Percentiles rank a stretch among this genome's conserved stretches.
These are phyloP conservation scores for Scheffersomyces parashehatae DNA, from an alignment of 1,139 yeast species.

Conservation along the genomic window DNA sequence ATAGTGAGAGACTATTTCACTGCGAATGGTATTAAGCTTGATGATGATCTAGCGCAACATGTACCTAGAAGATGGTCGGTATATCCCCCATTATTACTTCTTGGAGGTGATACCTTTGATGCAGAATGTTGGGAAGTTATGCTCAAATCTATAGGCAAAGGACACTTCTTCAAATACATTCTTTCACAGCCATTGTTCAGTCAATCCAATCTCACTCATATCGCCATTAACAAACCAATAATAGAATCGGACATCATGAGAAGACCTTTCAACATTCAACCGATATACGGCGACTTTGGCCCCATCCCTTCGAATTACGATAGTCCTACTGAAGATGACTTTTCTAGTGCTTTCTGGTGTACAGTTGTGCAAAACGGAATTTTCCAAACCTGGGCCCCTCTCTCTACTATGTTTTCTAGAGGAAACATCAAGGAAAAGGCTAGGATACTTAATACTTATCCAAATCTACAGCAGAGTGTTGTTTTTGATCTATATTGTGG, in stretches of 20 bases:
- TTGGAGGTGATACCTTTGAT: constrained; percentile 47
- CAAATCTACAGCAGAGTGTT: constrained; percentile 22
- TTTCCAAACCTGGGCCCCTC: constrained; percentile 80
- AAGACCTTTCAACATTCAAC: constrained; percentile 58
- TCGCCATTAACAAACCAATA: constrained; percentile 75
- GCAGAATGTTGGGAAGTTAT: constrained; percentile 30
- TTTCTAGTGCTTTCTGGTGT: constrained; percentile 69
- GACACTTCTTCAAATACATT: constrained; percentile 24
- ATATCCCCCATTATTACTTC: constrained; percentile 68
- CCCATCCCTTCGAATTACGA: constrained; percentile 32
- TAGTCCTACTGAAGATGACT: constrained; percentile 45
- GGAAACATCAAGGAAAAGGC: constrained; percentile 85
- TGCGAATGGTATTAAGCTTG: background rate
- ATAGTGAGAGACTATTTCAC: background rate
- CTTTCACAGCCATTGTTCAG: constrained; percentile 12
- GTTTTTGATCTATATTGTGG: constrained; percentile 80
- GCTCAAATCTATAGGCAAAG: constrained; percentile 12
- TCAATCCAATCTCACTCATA: constrained; percentile 45
- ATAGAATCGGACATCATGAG: constrained; percentile 56
- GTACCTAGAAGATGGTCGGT: constrained; percentile 59
- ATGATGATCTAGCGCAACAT: background rate
- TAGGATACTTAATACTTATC: constrained; percentile 50
- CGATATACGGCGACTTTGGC: constrained; percentile 70
- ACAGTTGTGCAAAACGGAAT: constrained; percentile 70
- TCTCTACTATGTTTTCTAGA: constrained; percentile 84